Conservation (phyloP, 2,329 filamentous ascomycete genomes). For the Basipetospora sp. region DNA sequence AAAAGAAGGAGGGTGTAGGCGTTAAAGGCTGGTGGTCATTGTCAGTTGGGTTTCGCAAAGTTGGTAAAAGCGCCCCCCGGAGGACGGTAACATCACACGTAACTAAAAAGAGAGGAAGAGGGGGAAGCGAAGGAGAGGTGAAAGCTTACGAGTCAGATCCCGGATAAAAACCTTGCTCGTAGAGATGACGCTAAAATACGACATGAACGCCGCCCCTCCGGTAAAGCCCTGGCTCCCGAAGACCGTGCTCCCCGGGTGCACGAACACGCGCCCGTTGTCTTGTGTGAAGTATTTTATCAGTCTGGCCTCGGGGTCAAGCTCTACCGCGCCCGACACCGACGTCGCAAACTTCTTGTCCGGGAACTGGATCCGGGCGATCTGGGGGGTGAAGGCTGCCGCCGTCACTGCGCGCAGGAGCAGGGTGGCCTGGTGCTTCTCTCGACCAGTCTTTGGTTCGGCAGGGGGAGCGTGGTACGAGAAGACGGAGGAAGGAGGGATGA, state of each 20-base stretch:
- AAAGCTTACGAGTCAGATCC: slow-evolving; percentile 66
- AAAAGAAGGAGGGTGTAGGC: slow-evolving; percentile 80
- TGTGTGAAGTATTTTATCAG: slow-evolving; percentile 88
- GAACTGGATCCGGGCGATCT: slow-evolving; percentile 81
- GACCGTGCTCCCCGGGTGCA: slow-evolving; percentile 76
- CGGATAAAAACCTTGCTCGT: slow-evolving; percentile 86
- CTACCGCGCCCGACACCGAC: slow-evolving; percentile 75
- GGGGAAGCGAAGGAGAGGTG: neutral
- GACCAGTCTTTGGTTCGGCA: no score
- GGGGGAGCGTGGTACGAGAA: neutral
- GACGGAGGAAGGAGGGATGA: slow-evolving; percentile 35
- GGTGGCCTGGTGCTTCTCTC: no score
- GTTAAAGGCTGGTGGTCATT: slow-evolving; percentile 60
- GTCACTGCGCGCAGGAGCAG: slow-evolving; percentile 54
- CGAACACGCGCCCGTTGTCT: slow-evolving; percentile 75
- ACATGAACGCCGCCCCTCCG: slow-evolving; percentile 61
- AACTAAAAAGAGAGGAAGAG: neutral
- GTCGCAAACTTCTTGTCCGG: slow-evolving; percentile 91
- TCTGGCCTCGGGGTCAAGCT: slow-evolving; percentile 79
- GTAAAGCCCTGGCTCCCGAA: slow-evolving; percentile 72
- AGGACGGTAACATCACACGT: no score
- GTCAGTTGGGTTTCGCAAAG: no score
- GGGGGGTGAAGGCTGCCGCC: slow-evolving; percentile 63
- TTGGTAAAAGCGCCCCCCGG: no score
- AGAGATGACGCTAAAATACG: slow-evolving; percentile 82